Base-by-base conservation (phyloP, 495 filamentous ascomycete species). In the Rostrohypoxylon terebratum region DNA sequence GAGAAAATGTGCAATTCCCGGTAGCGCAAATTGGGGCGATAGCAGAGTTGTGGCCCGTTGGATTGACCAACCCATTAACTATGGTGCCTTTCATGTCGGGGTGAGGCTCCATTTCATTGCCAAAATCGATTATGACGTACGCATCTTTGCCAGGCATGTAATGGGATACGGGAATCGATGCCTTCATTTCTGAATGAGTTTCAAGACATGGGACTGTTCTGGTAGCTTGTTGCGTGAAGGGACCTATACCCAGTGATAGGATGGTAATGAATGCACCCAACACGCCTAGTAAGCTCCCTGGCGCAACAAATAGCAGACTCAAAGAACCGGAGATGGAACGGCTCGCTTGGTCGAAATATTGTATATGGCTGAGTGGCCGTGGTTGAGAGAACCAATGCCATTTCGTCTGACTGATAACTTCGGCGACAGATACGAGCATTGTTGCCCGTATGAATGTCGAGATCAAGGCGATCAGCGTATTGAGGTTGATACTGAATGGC, bases 341-440 rank as follows among this genome's bases (percentile, higher is more conserved):
- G 44, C 73, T 75, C 3, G 83, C 83, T 16, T 77, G 79, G 62
- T 86, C 84, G 34, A 84, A 78, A 18, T 77, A 65, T 5, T 80
- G 73, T 42, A 86, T 76, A 63, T 86, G 83, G 9, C 73, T 75
- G 7, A 87, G 63, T 28, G 78, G 78, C 77, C 77, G n/a, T 62
- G 67, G 38, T 11, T 73, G 69, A 82, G 83, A 62, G 40, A 83
- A 83, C 83, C 83, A 83, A 2, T 74, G 78, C 82, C 82, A 84
- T 66, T 86, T 86, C 28, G 83, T 76, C 57, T 84, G 83, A 16
- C 78, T 79, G 25, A 86, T 63, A 11, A 72, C 76, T 50, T 81
- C 80, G 5, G 77, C 74, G 42, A 85, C 74, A n/a, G 77, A 72
- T 25, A 82, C 79, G 25, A 80, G 77, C 77, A 86, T 68, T 10